Percentiles rank a stretch among this genome's conserved stretches.
Conservation (phyloP, 2,329 filamentous ascomycete genomes). For the Diaporthe sp. region DNA sequence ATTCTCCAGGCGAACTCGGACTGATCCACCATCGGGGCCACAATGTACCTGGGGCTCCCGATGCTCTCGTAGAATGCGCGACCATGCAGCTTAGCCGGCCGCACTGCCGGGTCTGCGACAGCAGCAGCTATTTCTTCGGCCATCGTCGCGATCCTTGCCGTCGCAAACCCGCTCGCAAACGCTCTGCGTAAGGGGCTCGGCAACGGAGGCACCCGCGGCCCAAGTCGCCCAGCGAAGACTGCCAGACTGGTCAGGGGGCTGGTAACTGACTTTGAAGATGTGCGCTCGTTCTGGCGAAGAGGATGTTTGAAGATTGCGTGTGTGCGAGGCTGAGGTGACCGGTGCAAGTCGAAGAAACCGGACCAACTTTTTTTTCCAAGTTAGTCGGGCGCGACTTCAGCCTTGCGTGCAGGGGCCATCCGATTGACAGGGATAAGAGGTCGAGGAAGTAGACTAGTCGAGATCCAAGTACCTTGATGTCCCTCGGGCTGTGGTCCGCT, state of each 20-base stretch:
- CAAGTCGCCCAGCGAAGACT: conserved; percentile 32
- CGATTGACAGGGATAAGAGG: conserved; percentile 19
- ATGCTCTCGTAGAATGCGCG: conserved; percentile 95
- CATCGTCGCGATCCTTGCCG: conserved; percentile 37
- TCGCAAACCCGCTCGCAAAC: conserved; percentile 31
- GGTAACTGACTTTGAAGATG: background rate
- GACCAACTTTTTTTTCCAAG: background rate
- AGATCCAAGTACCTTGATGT: conserved; percentile 16
- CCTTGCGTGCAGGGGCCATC: conserved; percentile 26
- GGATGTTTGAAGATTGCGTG: background rate
- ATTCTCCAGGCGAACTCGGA: conserved; percentile 99
- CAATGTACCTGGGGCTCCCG: conserved; percentile 88
- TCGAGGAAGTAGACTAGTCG: background rate
- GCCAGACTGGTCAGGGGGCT: conserved; percentile 32
- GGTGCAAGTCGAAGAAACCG: background rate
- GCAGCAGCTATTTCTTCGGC: conserved; percentile 38
- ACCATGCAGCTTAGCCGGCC: conserved; percentile 77
- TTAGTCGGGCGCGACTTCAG: background rate
- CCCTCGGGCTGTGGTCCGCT: conserved; percentile 4
- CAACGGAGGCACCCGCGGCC: conserved; percentile 21
- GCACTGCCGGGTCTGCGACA: conserved; percentile 33
- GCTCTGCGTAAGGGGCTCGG: conserved; percentile 11
- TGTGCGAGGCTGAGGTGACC: background rate
- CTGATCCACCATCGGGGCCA: conserved; percentile 98
- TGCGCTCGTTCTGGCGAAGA: background rate